Conservation (phyloP, 2,329 filamentous ascomycete genomes). For the Fusarium nurragi region DNA sequence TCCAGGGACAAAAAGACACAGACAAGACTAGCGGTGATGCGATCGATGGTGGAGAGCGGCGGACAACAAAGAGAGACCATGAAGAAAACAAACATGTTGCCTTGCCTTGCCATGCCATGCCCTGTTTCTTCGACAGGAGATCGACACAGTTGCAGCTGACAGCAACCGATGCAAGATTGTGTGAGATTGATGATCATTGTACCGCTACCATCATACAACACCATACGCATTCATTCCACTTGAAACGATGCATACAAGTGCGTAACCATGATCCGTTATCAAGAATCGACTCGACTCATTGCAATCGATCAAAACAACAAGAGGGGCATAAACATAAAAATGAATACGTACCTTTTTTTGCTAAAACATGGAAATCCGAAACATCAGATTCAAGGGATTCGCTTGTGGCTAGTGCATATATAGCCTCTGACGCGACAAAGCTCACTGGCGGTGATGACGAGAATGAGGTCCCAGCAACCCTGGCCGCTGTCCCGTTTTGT, state of each 20-base stretch:
- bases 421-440: constrained; percentile 29
- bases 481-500: constrained; percentile 26
- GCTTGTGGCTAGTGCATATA: constrained; percentile 30
- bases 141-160: constrained; percentile 20
- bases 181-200: constrained; percentile 5
- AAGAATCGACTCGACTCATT: background rate
- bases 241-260: constrained; percentile 11
- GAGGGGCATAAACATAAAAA: constrained; percentile 9
- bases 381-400: constrained; percentile 31
- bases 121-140: constrained; percentile 21
- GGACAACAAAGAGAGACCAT: constrained; percentile 8
- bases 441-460: constrained; percentile 8
- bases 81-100: background rate
- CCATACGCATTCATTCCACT: constrained; percentile 20
- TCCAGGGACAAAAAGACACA: background rate
- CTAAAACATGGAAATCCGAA: constrained; percentile 37
- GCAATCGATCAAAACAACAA: background rate
- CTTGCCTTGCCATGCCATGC: background rate
- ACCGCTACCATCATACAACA: background rate
- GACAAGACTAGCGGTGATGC: constrained; percentile 8
- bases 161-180: constrained; percentile 22
- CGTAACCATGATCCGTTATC: constrained; percentile 13
- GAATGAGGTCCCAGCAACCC: constrained; percentile 17
- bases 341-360: constrained; percentile 30
- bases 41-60: constrained; percentile 14